Percentiles rank a stretch among this genome's conserved stretches.
phyloP scores from a whole-genome alignment of 352 stramenopile species.

The Pythium dissimile region DNA sequence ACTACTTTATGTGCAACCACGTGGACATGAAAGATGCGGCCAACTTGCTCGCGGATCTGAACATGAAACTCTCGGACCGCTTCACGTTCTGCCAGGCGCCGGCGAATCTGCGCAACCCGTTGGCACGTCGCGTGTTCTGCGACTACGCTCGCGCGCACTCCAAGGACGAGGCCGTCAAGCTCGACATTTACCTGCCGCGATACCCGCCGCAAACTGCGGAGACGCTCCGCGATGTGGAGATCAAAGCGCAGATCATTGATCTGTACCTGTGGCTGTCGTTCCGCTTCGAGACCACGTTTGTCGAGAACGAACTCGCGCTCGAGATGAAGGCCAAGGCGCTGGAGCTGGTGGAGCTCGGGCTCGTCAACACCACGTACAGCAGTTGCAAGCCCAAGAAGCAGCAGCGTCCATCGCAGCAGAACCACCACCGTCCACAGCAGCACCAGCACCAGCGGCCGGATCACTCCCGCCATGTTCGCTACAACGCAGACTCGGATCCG shows the following conservation, averaged over 20 bases:
- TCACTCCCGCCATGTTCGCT: conserved; percentile 11
- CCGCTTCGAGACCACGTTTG: conserved; percentile 88
- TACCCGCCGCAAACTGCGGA: conserved; percentile 74
- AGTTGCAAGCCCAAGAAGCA: conserved; percentile 39
- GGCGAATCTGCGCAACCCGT: conserved; percentile 66
- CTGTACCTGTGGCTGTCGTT: conserved; percentile 93
- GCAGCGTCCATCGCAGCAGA: neutral
- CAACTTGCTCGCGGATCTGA: conserved; percentile 55
- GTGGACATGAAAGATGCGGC: conserved; percentile 77
- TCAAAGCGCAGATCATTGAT: conserved; percentile 91
- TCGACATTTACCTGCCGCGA: conserved; percentile 79
- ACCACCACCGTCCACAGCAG: conserved; percentile 7
- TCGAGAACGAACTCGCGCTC: conserved; percentile 59
- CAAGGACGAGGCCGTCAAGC: conserved; percentile 59
- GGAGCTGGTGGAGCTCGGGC: conserved; percentile 62
- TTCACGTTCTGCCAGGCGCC: conserved; percentile 91
- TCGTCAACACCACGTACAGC: conserved; percentile 80
- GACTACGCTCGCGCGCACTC: conserved; percentile 84
- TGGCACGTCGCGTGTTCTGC: conserved; percentile 74
- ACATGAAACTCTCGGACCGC: conserved; percentile 69
- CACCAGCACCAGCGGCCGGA: conserved; percentile 1
- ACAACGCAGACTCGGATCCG: conserved; percentile 1
- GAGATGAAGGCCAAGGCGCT: conserved; percentile 63
- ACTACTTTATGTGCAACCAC: conserved; percentile 92
- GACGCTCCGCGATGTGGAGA: conserved; percentile 86